Evolutionary conservation across 306 rosid genomes (phyloP).

Genomic region (Senna tora): DNA sequence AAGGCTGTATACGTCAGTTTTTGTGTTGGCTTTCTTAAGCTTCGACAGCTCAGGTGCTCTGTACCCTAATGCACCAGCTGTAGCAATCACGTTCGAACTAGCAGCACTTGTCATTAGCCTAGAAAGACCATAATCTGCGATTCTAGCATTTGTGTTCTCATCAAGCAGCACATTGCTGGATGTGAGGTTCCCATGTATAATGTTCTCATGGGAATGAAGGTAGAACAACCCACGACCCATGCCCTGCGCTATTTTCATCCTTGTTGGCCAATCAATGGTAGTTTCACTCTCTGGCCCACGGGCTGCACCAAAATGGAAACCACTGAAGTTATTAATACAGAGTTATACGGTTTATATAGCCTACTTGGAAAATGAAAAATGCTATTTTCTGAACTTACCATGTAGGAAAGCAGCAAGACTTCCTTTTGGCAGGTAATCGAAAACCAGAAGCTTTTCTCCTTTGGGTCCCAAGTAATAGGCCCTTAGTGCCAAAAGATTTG

Average conservation of each 20-base stretch:
- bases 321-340: neutral
- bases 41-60: slow-evolving; percentile 76
- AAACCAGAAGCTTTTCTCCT: slow-evolving; percentile 92
- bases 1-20: slow-evolving; percentile 73
- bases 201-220: slow-evolving; percentile 69
- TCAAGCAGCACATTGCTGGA: slow-evolving; percentile 73
- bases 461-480: slow-evolving; percentile 88
- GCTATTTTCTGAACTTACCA: slow-evolving; percentile 43
- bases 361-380: neutral
- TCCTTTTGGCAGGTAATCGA: slow-evolving; percentile 77
- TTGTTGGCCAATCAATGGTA: slow-evolving; percentile 68
- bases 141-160: slow-evolving; percentile 52
- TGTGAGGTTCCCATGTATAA: slow-evolving; percentile 80
- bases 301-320: slow-evolving; percentile 47
- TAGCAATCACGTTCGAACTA: slow-evolving; percentile 71
- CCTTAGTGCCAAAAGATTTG: slow-evolving; percentile 77
- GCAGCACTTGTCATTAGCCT: slow-evolving; percentile 73
- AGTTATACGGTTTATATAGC: neutral
- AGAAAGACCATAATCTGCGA: slow-evolving; percentile 70
- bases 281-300: slow-evolving; percentile 63
- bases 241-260: slow-evolving; percentile 73
- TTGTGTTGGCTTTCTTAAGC: slow-evolving; percentile 68
- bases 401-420: slow-evolving; percentile 70
- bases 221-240: slow-evolving; percentile 59
- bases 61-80: slow-evolving; percentile 76